These are phyloP conservation scores for Daedalea quercina DNA, from an alignment of 768 basidiomycete genomes.

Conservation along the genomic window DNA sequence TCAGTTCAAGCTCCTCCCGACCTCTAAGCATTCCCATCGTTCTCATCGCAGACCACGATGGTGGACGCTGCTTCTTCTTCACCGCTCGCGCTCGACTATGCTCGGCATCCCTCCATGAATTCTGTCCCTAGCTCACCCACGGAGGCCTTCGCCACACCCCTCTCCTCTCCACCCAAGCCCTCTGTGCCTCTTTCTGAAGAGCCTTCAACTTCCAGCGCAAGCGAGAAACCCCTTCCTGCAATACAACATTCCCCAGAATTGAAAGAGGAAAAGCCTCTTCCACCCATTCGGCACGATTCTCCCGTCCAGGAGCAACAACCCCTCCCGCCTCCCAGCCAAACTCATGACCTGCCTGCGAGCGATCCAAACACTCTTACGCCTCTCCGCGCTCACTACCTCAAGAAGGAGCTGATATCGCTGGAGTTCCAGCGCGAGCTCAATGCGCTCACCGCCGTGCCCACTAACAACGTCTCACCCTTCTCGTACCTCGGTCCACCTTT, in stretches of 20 bases:
- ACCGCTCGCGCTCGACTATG: background rate
- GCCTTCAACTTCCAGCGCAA: background rate
- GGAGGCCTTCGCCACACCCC: conserved; percentile 11
- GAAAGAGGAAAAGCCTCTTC: background rate
- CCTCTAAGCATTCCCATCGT: background rate
- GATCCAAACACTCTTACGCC: conserved; percentile 55
- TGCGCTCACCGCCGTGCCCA: conserved; percentile 44
- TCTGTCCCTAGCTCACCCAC: conserved; percentile 4
- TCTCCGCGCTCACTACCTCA: conserved; percentile 94
- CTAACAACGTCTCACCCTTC: conserved; percentile 54
- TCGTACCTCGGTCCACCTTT: conserved; percentile 90
- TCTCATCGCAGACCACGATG: background rate
- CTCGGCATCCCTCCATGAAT: conserved; percentile 5
- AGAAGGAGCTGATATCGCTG: conserved; percentile 88
- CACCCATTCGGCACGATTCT: background rate
- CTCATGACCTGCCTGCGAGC: background rate
- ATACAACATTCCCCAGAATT: conserved; percentile 1
- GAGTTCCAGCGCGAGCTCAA: conserved; percentile 80
- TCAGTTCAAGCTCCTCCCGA: background rate
- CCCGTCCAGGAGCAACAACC: background rate
- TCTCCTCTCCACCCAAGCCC: conserved; percentile 4
- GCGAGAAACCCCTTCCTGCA: background rate
- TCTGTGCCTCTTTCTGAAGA: background rate
- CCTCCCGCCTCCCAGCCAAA: no score
- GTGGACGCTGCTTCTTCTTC: background rate